Base-by-base conservation (phyloP, 1,139 yeast genomes). In the Diutina ranongensis region DNA sequence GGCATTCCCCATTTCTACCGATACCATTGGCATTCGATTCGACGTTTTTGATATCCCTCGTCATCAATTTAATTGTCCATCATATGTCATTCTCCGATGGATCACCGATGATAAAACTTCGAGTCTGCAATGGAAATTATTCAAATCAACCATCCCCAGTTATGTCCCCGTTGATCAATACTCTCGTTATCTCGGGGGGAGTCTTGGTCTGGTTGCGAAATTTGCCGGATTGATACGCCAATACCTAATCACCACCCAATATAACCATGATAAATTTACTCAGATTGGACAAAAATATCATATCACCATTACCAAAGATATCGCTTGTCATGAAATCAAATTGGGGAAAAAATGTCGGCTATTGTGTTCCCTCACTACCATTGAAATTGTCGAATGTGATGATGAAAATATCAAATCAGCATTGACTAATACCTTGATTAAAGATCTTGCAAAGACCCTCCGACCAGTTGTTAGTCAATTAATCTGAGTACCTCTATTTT, bases 11-110 rank as follows among this genome's bases (percentile, higher is more conserved):
- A 38, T 38, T 8, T 4, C 31, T 13, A 3, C 7, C 12, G 42
- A 38, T n/a, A n/a, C 32, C 21, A 16, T 22, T 25, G 42, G 42
- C 3, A 38, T 38, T 13, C 42, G 42, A 3, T 38, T 38, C 25
- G 42, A 38, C 15, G 18, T 21, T 8, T 38, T 20, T 25, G 15
- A 15, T 19, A 10, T 25, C 33, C 12, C 20, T 10, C 15, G 13
- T 15, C 28, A 25, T 5, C 32, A 22, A 25, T 38, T 25, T 15
- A 10, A n/a, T 20, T 15, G 12, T 13, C 42, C 42, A 9, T 25
- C 21, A 12, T 38, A 38, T n/a, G 18, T 38, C 9, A 38, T 38
- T 15, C 15, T 38, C 3, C 32, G 42, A 8, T 25, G n/a, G 20
- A 22, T 25, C n/a, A 25, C 31, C 8, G 42, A 38, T 15, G 32